Conservation (phyloP, 1,284 basidiomycete species). For the Laetiporus sulphureus region DNA sequence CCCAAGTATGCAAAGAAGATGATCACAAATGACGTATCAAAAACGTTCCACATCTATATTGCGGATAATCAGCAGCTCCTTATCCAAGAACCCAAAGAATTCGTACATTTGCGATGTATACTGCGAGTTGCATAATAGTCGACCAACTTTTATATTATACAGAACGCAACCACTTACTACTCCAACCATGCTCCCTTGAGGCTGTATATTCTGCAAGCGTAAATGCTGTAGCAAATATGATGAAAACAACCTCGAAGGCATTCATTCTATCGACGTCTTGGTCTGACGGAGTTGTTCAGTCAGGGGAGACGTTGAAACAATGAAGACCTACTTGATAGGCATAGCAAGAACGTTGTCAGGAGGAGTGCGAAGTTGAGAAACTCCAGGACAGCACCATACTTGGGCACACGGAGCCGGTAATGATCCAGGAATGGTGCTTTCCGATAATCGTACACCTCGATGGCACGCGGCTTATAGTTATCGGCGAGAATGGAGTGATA, state of each 20-base stretch:
- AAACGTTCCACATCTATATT: constrained; percentile 81
- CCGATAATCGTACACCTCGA: constrained; percentile 69
- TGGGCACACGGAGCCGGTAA: constrained; percentile 79
- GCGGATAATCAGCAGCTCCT: too few species aligned
- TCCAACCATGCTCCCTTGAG: constrained; percentile 79
- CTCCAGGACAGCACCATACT: constrained; percentile 75
- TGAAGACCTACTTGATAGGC: constrained; percentile 46
- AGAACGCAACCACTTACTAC: constrained; percentile 45
- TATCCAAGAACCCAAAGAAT: too few species aligned
- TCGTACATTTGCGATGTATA: constrained; percentile 75
- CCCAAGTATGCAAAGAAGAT: constrained; percentile 68
- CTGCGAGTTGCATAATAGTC: constrained; percentile 32
- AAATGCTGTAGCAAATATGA: constrained; percentile 73
- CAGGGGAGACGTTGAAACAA: background rate
- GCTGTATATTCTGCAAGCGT: constrained; percentile 77
- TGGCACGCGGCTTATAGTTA: constrained; percentile 75
- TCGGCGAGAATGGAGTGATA: constrained; percentile 75
- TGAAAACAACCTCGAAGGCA: constrained; percentile 64
- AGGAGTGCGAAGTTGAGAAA: constrained; percentile 70
- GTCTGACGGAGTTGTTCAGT: constrained; percentile 32
- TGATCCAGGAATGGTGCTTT: constrained; percentile 79
- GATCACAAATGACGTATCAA: constrained; percentile 73
- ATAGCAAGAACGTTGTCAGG: constrained; percentile 67
- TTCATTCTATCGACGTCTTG: constrained; percentile 46
- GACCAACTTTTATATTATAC: too few species aligned